These are phyloP conservation scores for Amanita pallidorosea DNA, from an alignment of 768 basidiomycete genomes.

Conservation along the genomic window DNA sequence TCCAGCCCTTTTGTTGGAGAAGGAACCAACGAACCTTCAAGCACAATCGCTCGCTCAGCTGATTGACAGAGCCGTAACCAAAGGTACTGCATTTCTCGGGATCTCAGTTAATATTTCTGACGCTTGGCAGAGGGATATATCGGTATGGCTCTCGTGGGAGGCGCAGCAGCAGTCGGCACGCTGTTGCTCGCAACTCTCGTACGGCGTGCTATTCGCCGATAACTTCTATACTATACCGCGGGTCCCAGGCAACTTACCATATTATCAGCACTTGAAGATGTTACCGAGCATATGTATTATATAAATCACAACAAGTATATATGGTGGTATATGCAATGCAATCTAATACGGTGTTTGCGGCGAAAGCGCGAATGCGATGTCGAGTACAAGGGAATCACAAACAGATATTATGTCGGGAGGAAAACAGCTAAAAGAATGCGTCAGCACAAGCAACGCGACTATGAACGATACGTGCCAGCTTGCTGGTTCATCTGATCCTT, in stretches of 20 bases:
- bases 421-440: conserved; percentile 8
- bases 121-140: conserved; percentile 81
- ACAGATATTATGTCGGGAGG: conserved; percentile 3
- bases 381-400: background rate
- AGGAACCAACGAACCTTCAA: conserved; percentile 91
- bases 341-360: background rate
- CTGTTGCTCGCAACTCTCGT: conserved; percentile 64
- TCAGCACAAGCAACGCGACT: background rate
- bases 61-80: conserved; percentile 77
- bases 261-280: too few relatives aligned
- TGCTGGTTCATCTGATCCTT: conserved; percentile 54
- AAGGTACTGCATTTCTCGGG: conserved; percentile 37
- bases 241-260: background rate
- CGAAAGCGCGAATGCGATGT: background rate
- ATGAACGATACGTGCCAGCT: conserved; percentile 39
- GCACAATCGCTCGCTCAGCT: conserved; percentile 77
- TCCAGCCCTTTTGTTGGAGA: conserved; percentile 74
- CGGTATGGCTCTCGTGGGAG: conserved; percentile 92
- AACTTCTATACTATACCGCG: conserved; percentile 10
- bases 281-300: too few relatives aligned
- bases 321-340: too few relatives aligned
- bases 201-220: conserved; percentile 69
- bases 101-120: background rate
- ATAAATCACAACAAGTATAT: too few relatives aligned
- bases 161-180: conserved; percentile 77